These are phyloP conservation scores for Corylus americana DNA, from an alignment of 306 rosid genomes.

Conservation along the genomic window DNA sequence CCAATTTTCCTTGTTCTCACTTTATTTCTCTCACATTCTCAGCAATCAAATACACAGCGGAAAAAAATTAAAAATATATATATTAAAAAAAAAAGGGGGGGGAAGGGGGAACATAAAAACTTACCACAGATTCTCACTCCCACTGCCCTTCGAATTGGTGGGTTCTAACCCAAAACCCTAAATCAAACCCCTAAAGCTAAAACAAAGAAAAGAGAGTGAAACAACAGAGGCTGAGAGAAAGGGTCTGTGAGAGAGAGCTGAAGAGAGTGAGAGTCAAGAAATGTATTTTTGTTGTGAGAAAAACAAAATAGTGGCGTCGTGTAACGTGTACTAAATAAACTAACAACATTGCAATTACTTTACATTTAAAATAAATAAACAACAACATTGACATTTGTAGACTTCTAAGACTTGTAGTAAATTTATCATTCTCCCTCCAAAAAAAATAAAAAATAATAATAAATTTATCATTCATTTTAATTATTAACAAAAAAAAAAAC, in stretches of 20 bases:
- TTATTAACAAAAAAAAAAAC: too few relatives aligned
- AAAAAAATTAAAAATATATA: neutral
- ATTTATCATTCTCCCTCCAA: too few relatives aligned
- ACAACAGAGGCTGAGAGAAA: neutral
- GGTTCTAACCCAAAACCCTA: slow-evolving; percentile 17
- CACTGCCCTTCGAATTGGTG: neutral
- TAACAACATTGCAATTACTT: too few relatives aligned
- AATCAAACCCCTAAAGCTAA: slow-evolving; percentile 5
- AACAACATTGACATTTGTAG: too few relatives aligned
- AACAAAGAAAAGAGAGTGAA: neutral
- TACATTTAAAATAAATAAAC: too few relatives aligned
- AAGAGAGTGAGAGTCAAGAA: neutral
- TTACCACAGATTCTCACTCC: slow-evolving; percentile 15
- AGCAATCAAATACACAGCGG: slow-evolving; percentile 1
- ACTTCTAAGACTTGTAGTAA: too few relatives aligned
- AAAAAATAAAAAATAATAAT: too few relatives aligned
- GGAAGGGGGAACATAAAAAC: slow-evolving; percentile 4
- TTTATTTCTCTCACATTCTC: slow-evolving; percentile 8
- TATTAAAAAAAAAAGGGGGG: slow-evolving; percentile 4
- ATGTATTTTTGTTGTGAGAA: neutral
- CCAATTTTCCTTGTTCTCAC: neutral
- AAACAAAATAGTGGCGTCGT: neutral
- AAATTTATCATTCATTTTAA: too few relatives aligned
- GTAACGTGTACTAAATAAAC: too few relatives aligned
- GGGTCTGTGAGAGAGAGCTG: neutral